Base-by-base conservation (phyloP, 345 rosid species). In the Turnera subulata region DNA sequence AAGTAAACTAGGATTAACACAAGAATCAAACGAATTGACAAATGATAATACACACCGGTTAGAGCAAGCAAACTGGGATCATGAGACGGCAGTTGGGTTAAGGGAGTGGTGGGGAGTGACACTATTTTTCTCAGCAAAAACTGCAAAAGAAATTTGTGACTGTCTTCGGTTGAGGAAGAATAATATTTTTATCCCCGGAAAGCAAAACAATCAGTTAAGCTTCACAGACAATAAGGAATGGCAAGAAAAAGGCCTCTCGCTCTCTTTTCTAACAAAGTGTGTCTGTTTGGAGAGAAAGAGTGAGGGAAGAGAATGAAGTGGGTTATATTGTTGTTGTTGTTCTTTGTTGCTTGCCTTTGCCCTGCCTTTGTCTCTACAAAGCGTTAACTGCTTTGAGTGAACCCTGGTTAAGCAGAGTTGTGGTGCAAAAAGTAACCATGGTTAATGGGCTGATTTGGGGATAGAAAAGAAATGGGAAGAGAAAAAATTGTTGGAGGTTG, bases 1-100 rank as follows among this genome's bases (percentile, higher is more conserved):
- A 46, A 50, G 1, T 1, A 50, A 48, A 45, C 44, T 17, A 42
- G 49, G 61, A 61, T 40, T 18, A 55, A 56, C 63, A 53, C 50
- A 49, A 59, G 59, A 11, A 55, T 7, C 32, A 6, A 51, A 49
- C 6, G 19, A 55, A 58, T 46, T 55, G 63, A 53, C 46, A 68
- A 35, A 57, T 15, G 19, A 64, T 17, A 16, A 68, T 63, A 74
- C 75, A 69, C 72, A 80, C 77, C 79, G 22, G 70, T 60, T 33
- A 56, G 40, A 18, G 33, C 21, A 64, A 64, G 47, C 56, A 66
- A 59, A 65, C 50, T 39, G 55, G 37, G 60, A 61, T 67, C 65
- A 55, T 35, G 67, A 58, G 55, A 61, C 56, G 39, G 22, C 47
- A 53, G 25, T 45, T 45, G 53, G n/a, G n/a, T n/a, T n/a, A n/a